Percentiles rank a stretch among this genome's conserved stretches.
Conservation (phyloP, 1,284 basidiomycete species). For the Melampsora americana region DNA sequence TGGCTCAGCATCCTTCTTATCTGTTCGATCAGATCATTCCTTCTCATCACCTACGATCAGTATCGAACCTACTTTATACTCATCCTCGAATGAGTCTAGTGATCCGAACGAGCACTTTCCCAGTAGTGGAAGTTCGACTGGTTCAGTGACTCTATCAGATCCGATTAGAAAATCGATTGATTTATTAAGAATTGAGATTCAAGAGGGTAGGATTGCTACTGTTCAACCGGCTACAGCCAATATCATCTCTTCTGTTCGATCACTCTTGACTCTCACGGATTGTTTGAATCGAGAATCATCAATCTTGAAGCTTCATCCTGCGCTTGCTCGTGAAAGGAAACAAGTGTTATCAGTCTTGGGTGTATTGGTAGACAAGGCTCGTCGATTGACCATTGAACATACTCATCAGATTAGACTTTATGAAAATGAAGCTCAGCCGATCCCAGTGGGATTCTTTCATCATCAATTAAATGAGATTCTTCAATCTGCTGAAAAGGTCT, state of each 20-base stretch:
- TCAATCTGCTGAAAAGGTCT: constrained; percentile 56
- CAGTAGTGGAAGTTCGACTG: constrained; percentile 58
- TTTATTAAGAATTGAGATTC: background rate
- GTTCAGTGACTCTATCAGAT: constrained; percentile 47
- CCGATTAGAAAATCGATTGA: constrained; percentile 5
- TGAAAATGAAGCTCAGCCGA: constrained; percentile 45
- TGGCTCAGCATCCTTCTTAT: constrained; percentile 59
- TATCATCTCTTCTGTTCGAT: constrained; percentile 91
- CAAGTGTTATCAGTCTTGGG: constrained; percentile 77
- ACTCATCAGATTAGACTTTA: constrained; percentile 36
- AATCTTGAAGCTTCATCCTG: constrained; percentile 65
- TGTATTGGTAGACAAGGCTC: constrained; percentile 76
- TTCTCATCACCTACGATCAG: background rate
- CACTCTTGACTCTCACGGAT: constrained; percentile 76
- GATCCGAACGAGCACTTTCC: background rate
- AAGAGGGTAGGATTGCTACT: background rate
- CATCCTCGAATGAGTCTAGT: background rate
- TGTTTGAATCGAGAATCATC: constrained; percentile 79
- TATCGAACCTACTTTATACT: constrained; percentile 1
- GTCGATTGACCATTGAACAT: constrained; percentile 64
- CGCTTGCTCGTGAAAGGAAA: constrained; percentile 73
- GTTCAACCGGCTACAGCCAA: constrained; percentile 23
- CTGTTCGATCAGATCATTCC: constrained; percentile 54
- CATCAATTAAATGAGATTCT: constrained; percentile 55
- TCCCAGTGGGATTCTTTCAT: background rate